These are phyloP conservation scores for Adansonia digitata DNA, from an alignment of 345 rosid genomes.

Conservation along the genomic window DNA sequence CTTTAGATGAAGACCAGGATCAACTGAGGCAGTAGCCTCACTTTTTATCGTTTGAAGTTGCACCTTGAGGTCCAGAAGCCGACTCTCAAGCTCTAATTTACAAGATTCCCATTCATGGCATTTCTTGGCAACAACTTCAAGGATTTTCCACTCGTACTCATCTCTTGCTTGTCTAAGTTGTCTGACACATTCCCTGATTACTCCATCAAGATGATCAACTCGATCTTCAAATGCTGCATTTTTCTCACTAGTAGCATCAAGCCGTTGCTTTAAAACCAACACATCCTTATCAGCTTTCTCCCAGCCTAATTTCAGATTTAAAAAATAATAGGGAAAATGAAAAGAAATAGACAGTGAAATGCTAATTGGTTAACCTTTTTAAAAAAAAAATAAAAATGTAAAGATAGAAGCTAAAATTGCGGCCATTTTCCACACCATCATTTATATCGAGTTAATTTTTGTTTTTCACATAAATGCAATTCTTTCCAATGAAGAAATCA, in stretches of 20 bases:
- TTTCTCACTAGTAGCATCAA: conserved; percentile 51
- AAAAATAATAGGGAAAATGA: not conserved
- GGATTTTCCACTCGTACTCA: conserved; percentile 67
- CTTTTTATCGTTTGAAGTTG: conserved; percentile 33
- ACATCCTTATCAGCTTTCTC: conserved; percentile 95
- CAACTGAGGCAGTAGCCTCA: conserved; percentile 27
- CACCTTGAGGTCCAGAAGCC: conserved; percentile 40
- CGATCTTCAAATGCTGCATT: conserved; percentile 60
- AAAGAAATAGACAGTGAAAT: not conserved
- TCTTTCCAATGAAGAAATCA: too few species aligned
- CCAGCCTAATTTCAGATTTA: conserved; percentile 61
- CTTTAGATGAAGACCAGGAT: conserved; percentile 38
- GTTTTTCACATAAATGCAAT: too few species aligned
- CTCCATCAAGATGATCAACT: conserved; percentile 81
- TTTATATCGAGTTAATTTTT: too few species aligned
- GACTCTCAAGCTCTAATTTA: conserved; percentile 48
- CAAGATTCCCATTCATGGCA: conserved; percentile 53
- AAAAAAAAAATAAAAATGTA: not conserved
- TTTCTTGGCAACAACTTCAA: conserved; percentile 50
- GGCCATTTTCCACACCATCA: too few species aligned
- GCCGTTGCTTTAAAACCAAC: conserved; percentile 54
- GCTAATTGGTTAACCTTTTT: not conserved
- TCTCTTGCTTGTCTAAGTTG: conserved; percentile 88
- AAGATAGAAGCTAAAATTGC: too few species aligned
- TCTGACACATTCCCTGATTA: conserved; percentile 87